Evolutionary conservation across 176 grass and related monocot species (phyloP).

Genomic region (Cymbopogon citratus): DNA sequence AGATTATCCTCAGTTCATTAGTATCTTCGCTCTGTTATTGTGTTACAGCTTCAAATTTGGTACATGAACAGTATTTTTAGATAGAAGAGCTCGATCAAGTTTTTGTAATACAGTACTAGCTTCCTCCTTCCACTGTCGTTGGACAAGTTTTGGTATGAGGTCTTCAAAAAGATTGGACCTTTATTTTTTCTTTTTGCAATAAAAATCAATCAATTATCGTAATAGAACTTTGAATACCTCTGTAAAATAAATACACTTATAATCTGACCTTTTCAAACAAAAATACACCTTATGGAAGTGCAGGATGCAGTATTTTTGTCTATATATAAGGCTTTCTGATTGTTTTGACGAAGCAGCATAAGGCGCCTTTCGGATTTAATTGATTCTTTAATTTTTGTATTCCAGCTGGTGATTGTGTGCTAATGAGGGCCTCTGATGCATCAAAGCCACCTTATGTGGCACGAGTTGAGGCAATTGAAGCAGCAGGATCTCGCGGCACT

Average conservation of each 20-base stretch:
- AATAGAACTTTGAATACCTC: not conserved
- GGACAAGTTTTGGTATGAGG: not conserved
- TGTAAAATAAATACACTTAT: not conserved
- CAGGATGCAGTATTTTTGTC: not conserved
- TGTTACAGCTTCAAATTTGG: not conserved
- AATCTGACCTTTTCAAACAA: not conserved
- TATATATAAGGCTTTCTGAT: not conserved
- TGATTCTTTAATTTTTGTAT: constrained; percentile 26
- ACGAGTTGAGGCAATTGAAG: constrained; percentile 70
- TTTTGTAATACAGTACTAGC: not conserved
- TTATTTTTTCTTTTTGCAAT: not conserved
- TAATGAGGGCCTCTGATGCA: constrained; percentile 65
- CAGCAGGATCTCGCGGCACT: constrained; percentile 56
- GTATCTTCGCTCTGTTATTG: not conserved
- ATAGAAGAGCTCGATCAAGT: not conserved
- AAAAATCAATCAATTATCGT: not conserved
- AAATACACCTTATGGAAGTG: not conserved
- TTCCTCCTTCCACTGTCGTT: not conserved
- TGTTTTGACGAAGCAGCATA: not conserved
- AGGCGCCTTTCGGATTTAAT: not conserved
- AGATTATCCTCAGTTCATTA: not conserved
- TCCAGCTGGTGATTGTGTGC: constrained; percentile 74
- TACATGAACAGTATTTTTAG: not conserved
- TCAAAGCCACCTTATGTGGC: constrained; percentile 73
- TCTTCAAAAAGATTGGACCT: not conserved